Evolutionary conservation across 768 basidiomycete genomes (phyloP).

Genomic region (Rhodocollybia butyracea): DNA sequence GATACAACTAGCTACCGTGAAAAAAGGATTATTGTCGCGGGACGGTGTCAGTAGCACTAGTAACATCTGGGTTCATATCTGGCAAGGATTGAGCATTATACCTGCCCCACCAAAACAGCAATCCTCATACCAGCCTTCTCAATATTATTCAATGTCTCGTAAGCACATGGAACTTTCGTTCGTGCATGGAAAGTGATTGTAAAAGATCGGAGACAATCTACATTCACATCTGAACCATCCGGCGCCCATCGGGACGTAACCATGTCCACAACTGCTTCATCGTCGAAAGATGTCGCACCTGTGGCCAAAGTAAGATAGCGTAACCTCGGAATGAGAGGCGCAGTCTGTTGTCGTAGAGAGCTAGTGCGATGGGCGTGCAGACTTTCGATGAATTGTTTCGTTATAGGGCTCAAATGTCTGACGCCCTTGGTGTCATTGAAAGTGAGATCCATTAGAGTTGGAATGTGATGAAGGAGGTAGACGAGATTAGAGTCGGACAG

Average conservation of each 20-base stretch:
- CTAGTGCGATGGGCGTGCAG: not conserved
- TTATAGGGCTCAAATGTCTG: not conserved
- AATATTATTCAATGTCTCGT: not conserved
- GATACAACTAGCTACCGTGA: no score
- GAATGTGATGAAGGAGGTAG: not conserved
- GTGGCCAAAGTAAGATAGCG: not conserved
- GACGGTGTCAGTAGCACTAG: no score
- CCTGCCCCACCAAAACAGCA: not conserved
- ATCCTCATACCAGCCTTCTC: not conserved
- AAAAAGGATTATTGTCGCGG: no score
- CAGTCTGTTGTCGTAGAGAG: not conserved
- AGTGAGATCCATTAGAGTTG: not conserved
- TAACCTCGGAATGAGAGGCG: not conserved
- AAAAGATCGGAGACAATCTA: not conserved
- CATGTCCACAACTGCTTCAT: not conserved
- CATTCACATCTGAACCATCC: not conserved
- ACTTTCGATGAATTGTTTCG: not conserved
- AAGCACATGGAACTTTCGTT: no score
- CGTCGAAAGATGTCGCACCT: not conserved
- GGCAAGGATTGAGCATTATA: no score
- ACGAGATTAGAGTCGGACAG: not conserved
- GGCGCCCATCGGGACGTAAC: not conserved
- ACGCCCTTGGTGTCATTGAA: not conserved
- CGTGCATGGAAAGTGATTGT: not conserved
- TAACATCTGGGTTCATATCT: no score